These are phyloP conservation scores for Termitomyces titanicus DNA, from an alignment of 768 basidiomycete genomes.

Conservation along the genomic window DNA sequence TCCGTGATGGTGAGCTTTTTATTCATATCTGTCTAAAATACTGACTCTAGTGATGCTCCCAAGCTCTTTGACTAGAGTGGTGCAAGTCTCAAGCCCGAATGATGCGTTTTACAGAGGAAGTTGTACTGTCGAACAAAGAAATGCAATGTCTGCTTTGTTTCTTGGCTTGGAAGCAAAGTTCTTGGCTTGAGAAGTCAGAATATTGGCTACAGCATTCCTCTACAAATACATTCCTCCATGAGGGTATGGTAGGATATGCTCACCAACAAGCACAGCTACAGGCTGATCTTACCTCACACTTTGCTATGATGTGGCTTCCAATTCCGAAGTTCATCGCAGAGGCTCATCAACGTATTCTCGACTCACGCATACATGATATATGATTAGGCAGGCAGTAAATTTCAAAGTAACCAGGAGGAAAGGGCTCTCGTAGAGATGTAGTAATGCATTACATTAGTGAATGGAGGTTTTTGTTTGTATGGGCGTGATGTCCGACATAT, in stretches of 20 bases:
- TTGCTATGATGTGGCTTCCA: background rate
- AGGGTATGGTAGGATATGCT: background rate
- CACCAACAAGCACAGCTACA: background rate
- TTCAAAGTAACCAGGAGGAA: too few relatives aligned
- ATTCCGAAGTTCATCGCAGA: background rate
- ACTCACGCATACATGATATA: too few relatives aligned
- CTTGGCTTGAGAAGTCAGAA: background rate
- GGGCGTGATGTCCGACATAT: too few relatives aligned
- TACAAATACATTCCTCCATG: background rate
- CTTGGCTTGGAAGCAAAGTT: constrained; percentile 11
- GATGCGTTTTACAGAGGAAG: constrained; percentile 16
- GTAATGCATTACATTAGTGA: too few relatives aligned
- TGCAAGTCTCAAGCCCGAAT: constrained; percentile 14
- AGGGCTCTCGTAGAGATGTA: too few relatives aligned
- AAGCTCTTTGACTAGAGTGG: constrained; percentile 21
- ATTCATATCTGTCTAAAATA: background rate
- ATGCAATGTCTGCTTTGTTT: constrained; percentile 21
- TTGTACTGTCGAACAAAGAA: constrained; percentile 21
- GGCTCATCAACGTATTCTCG: background rate
- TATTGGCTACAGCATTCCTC: background rate
- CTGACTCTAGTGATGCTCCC: background rate
- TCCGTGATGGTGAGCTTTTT: background rate
- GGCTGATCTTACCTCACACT: background rate
- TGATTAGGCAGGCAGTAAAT: too few relatives aligned
- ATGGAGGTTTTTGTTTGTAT: too few relatives aligned